Evolutionary conservation across 768 basidiomycete genomes (phyloP), one percentile per base, ranked within the genome.

Genomic region (Phanerochaete carnosa): DNA sequence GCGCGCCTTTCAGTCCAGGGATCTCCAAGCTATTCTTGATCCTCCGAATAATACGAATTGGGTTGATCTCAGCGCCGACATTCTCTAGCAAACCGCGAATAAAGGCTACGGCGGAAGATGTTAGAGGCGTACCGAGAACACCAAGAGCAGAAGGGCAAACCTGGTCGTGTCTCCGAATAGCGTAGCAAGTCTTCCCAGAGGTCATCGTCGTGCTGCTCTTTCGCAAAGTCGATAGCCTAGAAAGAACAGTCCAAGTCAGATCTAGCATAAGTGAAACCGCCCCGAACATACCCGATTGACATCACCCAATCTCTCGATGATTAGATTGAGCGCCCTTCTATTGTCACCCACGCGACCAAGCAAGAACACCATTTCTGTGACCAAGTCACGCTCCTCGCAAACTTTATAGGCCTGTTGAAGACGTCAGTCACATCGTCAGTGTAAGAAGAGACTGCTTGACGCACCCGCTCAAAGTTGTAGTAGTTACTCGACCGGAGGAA

Each of bases 291-390:
- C 95, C 60, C 94, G 80, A 63, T 94, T 83, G 0, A 98, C 97
- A 68, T 98, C 95, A 0, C 90, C 94, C 4, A 98, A 78, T 16
- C 94, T 83, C 71, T 98, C 95, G 60, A 99, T 98, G 65, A 99
- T 98, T 22, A 99, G 83, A 61, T 86, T 90, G 62, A 99, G 74
- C 1, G 96, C 97, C 67, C 93, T 83, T 79, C 95, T 96, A 74
- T 97, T 97, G 74, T 98, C 93, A 9, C 97, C 97, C 95, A 98
- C 97, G 29, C 93, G 85, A 0, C 96, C 97, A 0, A 98, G 85
- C 0, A 98, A 80, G 76, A 96, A 99, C 19, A 99, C 96, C 94
- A 97, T 96, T 75, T 98, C 97, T 0, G 86, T 86, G 0, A 99
- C 95, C 29, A 94, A 80, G 69, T 95, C 94, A 23, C 87, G 85